Evolutionary conservation across 139 green algal species (phyloP), one percentile per base, ranked within the genome.

Genomic region (Auxenochlorella protothecoides): DNA sequence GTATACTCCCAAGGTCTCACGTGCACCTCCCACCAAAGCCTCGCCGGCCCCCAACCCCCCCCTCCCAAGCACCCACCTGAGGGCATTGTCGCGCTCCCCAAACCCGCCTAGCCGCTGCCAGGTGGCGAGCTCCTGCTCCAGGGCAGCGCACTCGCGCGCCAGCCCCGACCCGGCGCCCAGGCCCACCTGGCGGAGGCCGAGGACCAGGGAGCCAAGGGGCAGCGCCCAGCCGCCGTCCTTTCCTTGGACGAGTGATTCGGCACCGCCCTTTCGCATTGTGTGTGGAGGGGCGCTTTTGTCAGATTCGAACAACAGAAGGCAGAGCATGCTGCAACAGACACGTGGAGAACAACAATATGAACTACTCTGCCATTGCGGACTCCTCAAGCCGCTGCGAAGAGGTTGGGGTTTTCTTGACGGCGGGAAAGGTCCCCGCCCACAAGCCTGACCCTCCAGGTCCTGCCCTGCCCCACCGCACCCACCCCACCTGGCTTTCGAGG

Each of bases 91-190:
- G 11, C 52, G 60, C 44, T 79, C 44, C 2, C 27, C 8, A 6
- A 88, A 79, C 16, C 66, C 73, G 51, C 82, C 84, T 6, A 57
- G 44, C 52, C 78, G 55, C 78, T 97, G 90, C 92, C 92, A 97
- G 7, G 83, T 75, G 12, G 80, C 69, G 27, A 98, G 78, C 79
- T 97, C 93, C 53, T 89, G 86, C 75, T 98, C 93, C 63, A 98
- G 62, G 4, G 85, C 87, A 65, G 93, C 73, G 71, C 90, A 94
- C 84, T 98, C 93, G n/a, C 62, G 13, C 64, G 3, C 6, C 56
- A 57, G 8, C 0, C 69, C 16, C 55, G 60, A 62, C 80, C 82
- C 93, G 53, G 86, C 85, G 12, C 76, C 83, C 14, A 98, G 83
- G 10, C 90, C 93, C 74, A 98, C 54, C 72, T 97, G 84, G 3